Evolutionary conservation across 306 rosid genomes (phyloP).

Genomic region (Cajanus cajan): DNA sequence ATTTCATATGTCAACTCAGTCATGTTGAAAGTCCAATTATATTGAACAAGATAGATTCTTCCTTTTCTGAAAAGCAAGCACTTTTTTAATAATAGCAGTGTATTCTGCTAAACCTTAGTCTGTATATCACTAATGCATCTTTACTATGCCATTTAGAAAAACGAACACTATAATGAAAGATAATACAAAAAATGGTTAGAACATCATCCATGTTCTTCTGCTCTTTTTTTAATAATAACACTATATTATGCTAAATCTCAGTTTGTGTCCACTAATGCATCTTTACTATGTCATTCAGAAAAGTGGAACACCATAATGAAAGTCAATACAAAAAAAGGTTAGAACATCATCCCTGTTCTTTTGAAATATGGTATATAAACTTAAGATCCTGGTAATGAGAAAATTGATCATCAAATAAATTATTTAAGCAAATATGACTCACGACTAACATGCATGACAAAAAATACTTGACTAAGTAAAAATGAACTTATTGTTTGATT

Average conservation of each 20-base stretch:
- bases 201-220: too few species aligned
- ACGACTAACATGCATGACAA: too few species aligned
- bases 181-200: background rate
- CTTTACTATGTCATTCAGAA: too few species aligned
- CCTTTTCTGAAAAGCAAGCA: background rate
- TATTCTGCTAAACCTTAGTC: background rate
- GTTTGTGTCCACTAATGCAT: too few species aligned
- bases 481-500: background rate
- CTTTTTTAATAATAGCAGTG: background rate
- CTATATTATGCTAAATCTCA: too few species aligned
- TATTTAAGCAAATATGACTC: too few species aligned
- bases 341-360: too few species aligned
- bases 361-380: background rate
- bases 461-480: background rate
- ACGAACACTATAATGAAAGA: background rate
- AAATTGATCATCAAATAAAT: constrained; percentile 3
- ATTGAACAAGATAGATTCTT: background rate
- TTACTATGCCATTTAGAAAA: background rate
- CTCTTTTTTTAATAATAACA: too few species aligned
- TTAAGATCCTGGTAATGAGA: background rate
- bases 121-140: background rate
- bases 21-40: background rate
- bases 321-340: too few species aligned
- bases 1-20: background rate
- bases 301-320: too few species aligned